Percentiles rank a stretch among this genome's conserved stretches.
Conservation (phyloP, 805 yeast genomes). For the Teunomyces stri region DNA sequence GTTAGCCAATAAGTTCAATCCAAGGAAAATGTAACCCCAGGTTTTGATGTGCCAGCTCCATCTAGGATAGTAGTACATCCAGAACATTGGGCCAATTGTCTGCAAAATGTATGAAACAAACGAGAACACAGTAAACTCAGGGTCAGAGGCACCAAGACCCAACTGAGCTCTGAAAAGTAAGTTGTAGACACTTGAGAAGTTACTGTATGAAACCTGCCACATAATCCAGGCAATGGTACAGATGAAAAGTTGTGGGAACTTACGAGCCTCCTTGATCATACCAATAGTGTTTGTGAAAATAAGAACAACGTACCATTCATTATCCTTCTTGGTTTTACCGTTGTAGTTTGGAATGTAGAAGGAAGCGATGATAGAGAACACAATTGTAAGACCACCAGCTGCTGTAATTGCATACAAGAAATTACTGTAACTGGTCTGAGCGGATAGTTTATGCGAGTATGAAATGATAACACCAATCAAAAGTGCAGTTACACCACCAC, state of each 20-base stretch:
- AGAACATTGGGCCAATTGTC: conserved; percentile 30
- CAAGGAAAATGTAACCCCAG: conserved; percentile 36
- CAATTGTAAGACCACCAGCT: conserved; percentile 35
- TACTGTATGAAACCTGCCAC: conserved; percentile 37
- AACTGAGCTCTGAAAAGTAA: conserved; percentile 38
- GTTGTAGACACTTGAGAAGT: conserved; percentile 34
- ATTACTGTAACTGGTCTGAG: conserved; percentile 26
- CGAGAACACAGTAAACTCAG: conserved; percentile 38
- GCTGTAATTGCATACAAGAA: conserved; percentile 37
- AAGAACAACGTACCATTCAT: conserved; percentile 19
- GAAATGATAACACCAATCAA: conserved; percentile 37
- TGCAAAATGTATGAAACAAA: conserved; percentile 35
- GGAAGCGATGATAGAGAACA: conserved; percentile 21
- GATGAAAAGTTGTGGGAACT: conserved; percentile 33
- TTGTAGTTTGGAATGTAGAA: conserved; percentile 29
- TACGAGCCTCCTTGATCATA: conserved; percentile 21
- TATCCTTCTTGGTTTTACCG: conserved; percentile 24
- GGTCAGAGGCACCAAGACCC: conserved; percentile 37
- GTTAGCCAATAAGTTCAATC: conserved; percentile 29
- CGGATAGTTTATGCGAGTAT: conserved; percentile 21
- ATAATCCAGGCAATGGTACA: conserved; percentile 39
- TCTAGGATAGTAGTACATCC: conserved; percentile 37
- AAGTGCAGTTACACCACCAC: conserved; percentile 39
- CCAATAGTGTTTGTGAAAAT: conserved; percentile 22
- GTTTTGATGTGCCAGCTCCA: conserved; percentile 22